Evolutionary conservation across 306 rosid species (phyloP), one percentile per base, ranked within the genome.

Genomic region (Prunus campanulata): DNA sequence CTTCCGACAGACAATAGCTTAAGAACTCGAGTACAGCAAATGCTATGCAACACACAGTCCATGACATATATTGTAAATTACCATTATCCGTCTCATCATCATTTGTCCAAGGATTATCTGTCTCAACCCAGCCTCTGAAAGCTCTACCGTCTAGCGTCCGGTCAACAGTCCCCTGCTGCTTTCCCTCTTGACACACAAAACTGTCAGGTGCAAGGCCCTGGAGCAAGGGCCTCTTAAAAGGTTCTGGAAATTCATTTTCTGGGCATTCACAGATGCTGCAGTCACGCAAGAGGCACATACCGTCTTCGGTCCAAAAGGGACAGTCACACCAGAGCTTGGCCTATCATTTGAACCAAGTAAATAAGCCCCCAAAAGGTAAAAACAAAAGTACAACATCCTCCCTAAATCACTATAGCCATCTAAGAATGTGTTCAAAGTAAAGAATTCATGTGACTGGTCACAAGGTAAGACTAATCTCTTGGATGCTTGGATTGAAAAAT

Each of bases 81-180:
- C 93, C 91, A 52, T 89, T 87, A 83, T 89, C 93, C 16, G 86
- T 87, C 77, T 89, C 91, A 14, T 89, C 91, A 30, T 87, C 93
- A 75, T 76, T 80, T 57, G 93, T 89, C 93, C 91, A 89, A 32
- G 91, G 44, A 39, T 39, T 39, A 39, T 39, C 44, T 39, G 44
- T 39, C 44, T 39, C 44, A 39, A 39, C 44, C 44, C 44, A 90
- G 56, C 93, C 91, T 80, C 82, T 85, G 83, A 90, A 90, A 78
- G 82, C 88, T 84, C 85, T 85, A 63, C 80, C 80, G 75, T 90
- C 91, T 56, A 90, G 60, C 4, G 90, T 90, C 22, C 87, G 88
- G 78, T 90, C 94, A 47, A 90, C 88, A 71, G 88, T 84, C 50
- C 86, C 91, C 79, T 85, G 54, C n/a, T 84, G 90, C 59, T 85